phyloP scores from a whole-genome alignment of 148 eudicot species.

The Dianthus caryophyllus region DNA sequence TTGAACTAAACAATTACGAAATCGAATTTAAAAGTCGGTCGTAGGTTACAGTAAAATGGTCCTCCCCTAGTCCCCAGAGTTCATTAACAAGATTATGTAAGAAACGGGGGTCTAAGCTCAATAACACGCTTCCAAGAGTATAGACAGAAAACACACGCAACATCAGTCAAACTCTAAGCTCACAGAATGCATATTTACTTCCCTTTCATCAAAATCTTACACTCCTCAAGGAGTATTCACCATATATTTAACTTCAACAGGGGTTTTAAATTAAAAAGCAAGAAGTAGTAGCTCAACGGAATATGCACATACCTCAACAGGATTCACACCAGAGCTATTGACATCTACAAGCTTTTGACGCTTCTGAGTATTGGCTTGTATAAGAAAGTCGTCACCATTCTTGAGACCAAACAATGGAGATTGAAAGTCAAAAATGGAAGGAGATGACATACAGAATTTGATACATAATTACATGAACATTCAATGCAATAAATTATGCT shows the following conservation, averaged over 20 bases:
- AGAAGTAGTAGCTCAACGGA: neutral
- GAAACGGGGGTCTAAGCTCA: too few relatives aligned
- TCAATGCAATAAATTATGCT: neutral
- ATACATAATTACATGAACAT: neutral
- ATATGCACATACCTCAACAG: conserved; percentile 48
- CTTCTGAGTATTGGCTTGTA: conserved; percentile 90
- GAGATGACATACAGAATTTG: neutral
- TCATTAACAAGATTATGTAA: too few relatives aligned
- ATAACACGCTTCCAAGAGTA: too few relatives aligned
- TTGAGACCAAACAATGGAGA: conserved; percentile 16
- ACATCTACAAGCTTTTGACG: conserved; percentile 65
- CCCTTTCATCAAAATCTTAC: too few relatives aligned
- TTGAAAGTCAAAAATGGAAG: neutral
- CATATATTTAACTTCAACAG: neutral
- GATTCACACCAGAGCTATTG: conserved; percentile 37
- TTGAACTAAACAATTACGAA: too few relatives aligned
- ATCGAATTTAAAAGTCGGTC: too few relatives aligned
- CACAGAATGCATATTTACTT: too few relatives aligned
- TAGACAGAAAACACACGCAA: too few relatives aligned
- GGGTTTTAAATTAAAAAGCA: neutral
- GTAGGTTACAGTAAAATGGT: too few relatives aligned
- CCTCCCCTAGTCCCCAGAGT: too few relatives aligned
- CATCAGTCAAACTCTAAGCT: too few relatives aligned
- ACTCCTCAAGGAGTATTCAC: too few relatives aligned
- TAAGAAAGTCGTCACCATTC: conserved; percentile 82